phyloP scores from a whole-genome alignment of 2,329 filamentous ascomycete species.

The Trichothecium sympodiale region DNA sequence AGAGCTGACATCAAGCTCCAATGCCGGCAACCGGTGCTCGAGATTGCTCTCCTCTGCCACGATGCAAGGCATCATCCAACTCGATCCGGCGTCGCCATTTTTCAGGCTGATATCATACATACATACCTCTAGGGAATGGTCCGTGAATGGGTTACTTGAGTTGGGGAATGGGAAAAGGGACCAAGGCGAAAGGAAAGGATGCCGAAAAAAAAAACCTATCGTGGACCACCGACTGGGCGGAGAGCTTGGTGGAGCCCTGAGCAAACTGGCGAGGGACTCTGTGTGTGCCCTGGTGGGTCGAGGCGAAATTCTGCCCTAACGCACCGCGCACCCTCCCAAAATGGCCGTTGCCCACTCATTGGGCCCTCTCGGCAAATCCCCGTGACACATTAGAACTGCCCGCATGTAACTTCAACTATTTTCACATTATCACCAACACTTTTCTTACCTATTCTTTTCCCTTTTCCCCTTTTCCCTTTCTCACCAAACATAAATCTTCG shows the following conservation, averaged over 20 bases:
- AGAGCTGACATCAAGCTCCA: too few species aligned
- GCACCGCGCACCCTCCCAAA: constrained; percentile 16
- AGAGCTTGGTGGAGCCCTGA: neutral
- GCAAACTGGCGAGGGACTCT: constrained; percentile 2
- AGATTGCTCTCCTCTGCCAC: constrained; percentile 55
- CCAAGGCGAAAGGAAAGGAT: constrained; percentile 9
- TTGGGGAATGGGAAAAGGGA: constrained; percentile 7
- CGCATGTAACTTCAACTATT: constrained; percentile 13
- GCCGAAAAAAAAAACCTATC: constrained; percentile 3
- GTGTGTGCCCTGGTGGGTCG: constrained; percentile 30
- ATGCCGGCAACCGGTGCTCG: constrained; percentile 14
- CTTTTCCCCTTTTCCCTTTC: constrained; percentile 14
- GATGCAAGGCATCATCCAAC: constrained; percentile 32
- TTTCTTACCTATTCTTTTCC: too few species aligned
- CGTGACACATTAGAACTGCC: constrained; percentile 9
- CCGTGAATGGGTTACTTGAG: constrained; percentile 5
- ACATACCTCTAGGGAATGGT: constrained; percentile 34
- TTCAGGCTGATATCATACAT: constrained; percentile 10
- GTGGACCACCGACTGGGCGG: too few species aligned
- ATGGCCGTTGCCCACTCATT: neutral
- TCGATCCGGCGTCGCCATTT: constrained; percentile 20
- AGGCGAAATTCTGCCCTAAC: constrained; percentile 33
- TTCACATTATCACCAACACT: constrained; percentile 16
- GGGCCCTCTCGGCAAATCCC: constrained; percentile 22
- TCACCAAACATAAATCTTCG: constrained; percentile 43